Evolutionary conservation across 805 yeast genomes (phyloP), one percentile per base, ranked within the genome.

Genomic region (Diddensiella caesifluorescens): DNA sequence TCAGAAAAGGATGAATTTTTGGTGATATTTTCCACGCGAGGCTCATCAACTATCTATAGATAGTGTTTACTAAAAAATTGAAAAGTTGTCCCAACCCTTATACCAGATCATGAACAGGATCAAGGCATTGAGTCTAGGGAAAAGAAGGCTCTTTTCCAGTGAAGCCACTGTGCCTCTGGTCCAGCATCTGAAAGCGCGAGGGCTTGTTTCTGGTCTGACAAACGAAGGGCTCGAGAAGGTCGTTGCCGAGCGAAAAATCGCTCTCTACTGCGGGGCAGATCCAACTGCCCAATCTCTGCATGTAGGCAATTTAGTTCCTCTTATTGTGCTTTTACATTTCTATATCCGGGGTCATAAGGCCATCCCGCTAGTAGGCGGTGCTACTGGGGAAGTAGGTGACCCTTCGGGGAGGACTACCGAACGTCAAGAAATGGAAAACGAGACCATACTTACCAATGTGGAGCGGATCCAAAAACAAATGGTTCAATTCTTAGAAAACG

Each of bases 361-460:
- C n/a, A 77, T 80, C 4, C 87, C 90, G 0, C 61, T 90, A 4
- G 88, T 92, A 5, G 69, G 67, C 4, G 69, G 68, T 1, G 98
- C 97, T 4, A 92, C 98, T 0, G 97, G 96, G 5, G 74, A 75
- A 9, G 95, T 92, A 1, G 98, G 98, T 5, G 98, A 92, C 61
- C 98, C 98, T 5, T 85, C 95, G 40, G 98, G 97, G 0, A 71
- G 96, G 52, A 66, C 73, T 0, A 76, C 89, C 0, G 97, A 88
- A 56, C 70, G 98, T 43, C 61, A 64, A 7, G 67, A 63, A 12
- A 71, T 89, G 69, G 77, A 68, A n/a, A 68, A 66, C 3, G 57
- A 64, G 2, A 70, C 67, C 4, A 66, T 90, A 39, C 51, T 65
- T 26, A 61, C 60, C 6, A 92, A 92, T 57, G 77, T 84, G 4